Percentiles rank a stretch among this genome's conserved stretches.
These are phyloP conservation scores for Edaphochlamys debaryana DNA, from an alignment of 139 green algal species.

Conservation along the genomic window DNA sequence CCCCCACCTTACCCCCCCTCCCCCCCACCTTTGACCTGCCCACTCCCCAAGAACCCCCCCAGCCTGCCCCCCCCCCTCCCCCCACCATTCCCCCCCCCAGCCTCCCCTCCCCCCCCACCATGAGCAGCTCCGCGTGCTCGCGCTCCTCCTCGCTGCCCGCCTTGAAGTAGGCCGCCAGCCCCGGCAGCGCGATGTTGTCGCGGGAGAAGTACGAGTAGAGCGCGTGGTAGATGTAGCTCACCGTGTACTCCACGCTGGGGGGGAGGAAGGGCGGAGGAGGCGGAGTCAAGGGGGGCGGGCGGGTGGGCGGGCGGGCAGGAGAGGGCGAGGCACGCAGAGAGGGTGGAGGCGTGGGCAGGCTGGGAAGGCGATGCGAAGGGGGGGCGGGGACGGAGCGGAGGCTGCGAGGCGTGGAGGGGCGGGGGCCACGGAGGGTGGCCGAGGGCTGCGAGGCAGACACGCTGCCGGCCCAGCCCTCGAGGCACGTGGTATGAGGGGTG, in stretches of 20 bases:
- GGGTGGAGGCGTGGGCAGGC: neutral
- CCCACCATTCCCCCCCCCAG: neutral
- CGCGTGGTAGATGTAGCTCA: slow-evolving; percentile 95
- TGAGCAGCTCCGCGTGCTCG: slow-evolving; percentile 92
- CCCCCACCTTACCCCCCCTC: too few species aligned
- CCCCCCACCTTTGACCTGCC: too few species aligned
- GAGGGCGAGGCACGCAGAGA: neutral
- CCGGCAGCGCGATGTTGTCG: slow-evolving; percentile 96
- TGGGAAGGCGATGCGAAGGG: too few species aligned
- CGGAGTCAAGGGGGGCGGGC: too few species aligned
- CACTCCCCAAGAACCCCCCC: neutral
- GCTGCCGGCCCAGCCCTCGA: too few species aligned
- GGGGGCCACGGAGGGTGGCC: too few species aligned
- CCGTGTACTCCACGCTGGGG: slow-evolving; percentile 87
- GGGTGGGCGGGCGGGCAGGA: too few species aligned
- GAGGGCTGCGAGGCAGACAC: too few species aligned
- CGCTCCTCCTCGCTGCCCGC: slow-evolving; percentile 85
- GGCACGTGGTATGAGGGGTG: too few species aligned
- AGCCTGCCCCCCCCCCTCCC: neutral
- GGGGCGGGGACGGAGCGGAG: too few species aligned
- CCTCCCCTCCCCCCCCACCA: slow-evolving; percentile 63
- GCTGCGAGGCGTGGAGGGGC: too few species aligned
- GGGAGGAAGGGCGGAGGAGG: neutral
- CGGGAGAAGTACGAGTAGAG: slow-evolving; percentile 93
- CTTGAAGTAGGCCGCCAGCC: slow-evolving; percentile 85